Evolutionary conservation across 106 monocot species (phyloP).

Genomic region (Vanilla planifolia): DNA sequence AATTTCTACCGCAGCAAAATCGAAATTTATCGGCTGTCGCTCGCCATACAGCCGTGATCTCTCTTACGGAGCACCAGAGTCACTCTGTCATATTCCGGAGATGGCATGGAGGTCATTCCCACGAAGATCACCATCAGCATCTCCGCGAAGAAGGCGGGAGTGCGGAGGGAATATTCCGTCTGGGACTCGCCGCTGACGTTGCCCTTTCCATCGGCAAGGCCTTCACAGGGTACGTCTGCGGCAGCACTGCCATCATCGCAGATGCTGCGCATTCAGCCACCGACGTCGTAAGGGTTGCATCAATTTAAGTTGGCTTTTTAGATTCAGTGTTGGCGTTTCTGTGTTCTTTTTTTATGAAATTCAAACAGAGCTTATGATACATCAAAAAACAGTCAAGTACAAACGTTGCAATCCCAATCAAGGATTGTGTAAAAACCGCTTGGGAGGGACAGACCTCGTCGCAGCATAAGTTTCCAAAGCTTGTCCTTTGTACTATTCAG

Average conservation of each 20-base stretch:
- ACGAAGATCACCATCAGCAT: conserved; percentile 17
- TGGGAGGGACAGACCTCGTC: no score
- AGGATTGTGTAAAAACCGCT: no score
- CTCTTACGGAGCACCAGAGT: conserved; percentile 12
- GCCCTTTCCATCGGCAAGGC: conserved; percentile 55
- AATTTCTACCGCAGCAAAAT: conserved; percentile 2
- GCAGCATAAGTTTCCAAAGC: no score
- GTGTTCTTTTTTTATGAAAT: no score
- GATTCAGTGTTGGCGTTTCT: background rate
- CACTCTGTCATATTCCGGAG: conserved; percentile 21
- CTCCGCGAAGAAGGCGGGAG: background rate
- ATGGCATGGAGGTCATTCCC: conserved; percentile 43
- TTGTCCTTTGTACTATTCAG: no score
- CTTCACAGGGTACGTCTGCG: conserved; percentile 57
- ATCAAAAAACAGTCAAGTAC: no score
- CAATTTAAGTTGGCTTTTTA: background rate
- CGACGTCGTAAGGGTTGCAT: conserved; percentile 35
- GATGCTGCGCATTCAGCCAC: conserved; percentile 75
- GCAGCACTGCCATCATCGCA: conserved; percentile 71
- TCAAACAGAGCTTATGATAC: no score
- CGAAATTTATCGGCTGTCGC: background rate
- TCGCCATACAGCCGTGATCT: background rate
- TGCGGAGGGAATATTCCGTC: conserved; percentile 49
- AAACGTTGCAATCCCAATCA: no score
- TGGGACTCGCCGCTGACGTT: conserved; percentile 59